Base-by-base conservation (phyloP, 768 basidiomycete genomes). In the Suillus occidentalis region DNA sequence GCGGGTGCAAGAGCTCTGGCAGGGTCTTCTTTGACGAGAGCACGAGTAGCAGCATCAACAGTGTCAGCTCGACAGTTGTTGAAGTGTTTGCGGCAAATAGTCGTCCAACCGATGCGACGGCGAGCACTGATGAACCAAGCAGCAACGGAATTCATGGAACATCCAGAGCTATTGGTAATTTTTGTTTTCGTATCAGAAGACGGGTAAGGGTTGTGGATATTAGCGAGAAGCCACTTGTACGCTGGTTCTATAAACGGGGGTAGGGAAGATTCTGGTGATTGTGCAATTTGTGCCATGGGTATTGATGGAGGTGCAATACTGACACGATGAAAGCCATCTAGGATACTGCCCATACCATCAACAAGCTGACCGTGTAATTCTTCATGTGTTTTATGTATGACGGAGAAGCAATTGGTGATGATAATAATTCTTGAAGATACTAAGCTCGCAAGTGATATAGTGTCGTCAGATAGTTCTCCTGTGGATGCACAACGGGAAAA, bases 131-230 rank as follows among this genome's bases (percentile, higher is more conserved):
- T 67, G 39, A 87, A 87, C 86, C 86, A 87, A 0, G 70, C 67
- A 45, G 81, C 79, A 50, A 87, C 60, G 0, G 78, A 76, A 50
- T 69, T 76, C 3, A 73, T 1, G 0, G 67, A 66, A 31, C 40
- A 74, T 0, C 71, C 67, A 0, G 79, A 70, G 5, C 70, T 58
- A 0, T 13, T 62, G 2, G 79, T 66, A 49, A 86, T 71, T 0
- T 57, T 25, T 1, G 60, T 49, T 28, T 80, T 79, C 22, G 72
- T 62, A 16, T 72, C 70, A 20, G 5, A 65, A 0, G 78, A 67
- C 0, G 87, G 87, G 63, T 87, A 87, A 0, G 87, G 87, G 65
- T 85, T 79, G 53, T 84, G 80, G 0, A 87, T 60, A 53, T 87
- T 81, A 0, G 70, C 52, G 1, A 83, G 25, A 1, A 87, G 67